These are phyloP conservation scores for Hygrocybe punicea DNA, from an alignment of 768 basidiomycete species.

Conservation along the genomic window DNA sequence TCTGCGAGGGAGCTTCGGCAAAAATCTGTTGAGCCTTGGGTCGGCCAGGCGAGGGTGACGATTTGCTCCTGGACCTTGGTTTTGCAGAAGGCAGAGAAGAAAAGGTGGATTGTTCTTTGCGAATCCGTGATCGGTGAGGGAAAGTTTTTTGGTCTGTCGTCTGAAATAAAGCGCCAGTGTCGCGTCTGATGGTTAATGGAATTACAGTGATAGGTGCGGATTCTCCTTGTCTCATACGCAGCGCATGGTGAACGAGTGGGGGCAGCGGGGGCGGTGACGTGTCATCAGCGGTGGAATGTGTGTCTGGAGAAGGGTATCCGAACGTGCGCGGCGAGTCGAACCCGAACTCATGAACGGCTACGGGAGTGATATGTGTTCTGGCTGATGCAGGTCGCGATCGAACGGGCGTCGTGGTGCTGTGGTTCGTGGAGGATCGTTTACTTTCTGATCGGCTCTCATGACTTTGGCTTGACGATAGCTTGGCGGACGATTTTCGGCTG, in stretches of 20 bases:
- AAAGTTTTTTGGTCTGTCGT: neutral
- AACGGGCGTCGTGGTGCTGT: neutral
- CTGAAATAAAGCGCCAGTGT: neutral
- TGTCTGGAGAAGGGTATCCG: conserved; percentile 8
- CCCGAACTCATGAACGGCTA: neutral
- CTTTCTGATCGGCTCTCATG: neutral
- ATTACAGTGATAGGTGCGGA: neutral
- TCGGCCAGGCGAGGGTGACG: neutral
- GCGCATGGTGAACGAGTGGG: conserved; percentile 48
- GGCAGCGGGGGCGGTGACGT: conserved; percentile 52
- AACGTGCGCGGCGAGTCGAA: conserved; percentile 12
- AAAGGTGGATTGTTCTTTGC: neutral
- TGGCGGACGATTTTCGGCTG: conserved; percentile 1
- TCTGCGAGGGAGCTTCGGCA: neutral
- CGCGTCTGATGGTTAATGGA: neutral
- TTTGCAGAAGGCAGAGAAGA: neutral
- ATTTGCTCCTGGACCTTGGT: neutral
- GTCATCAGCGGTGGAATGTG: conserved; percentile 24
- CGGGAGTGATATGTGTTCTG: neutral
- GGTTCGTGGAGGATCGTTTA: conserved; percentile 5
- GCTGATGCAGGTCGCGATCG: neutral
- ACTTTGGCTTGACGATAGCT: neutral
- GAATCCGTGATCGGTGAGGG: conserved; percentile 4
- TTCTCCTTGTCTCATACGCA: conserved; percentile 5
- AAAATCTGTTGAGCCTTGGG: conserved; percentile 5